Percentiles rank a stretch among this genome's conserved stretches.
Conservation (phyloP, 805 yeast genomes). For the Wickerhamiella azyma region DNA sequence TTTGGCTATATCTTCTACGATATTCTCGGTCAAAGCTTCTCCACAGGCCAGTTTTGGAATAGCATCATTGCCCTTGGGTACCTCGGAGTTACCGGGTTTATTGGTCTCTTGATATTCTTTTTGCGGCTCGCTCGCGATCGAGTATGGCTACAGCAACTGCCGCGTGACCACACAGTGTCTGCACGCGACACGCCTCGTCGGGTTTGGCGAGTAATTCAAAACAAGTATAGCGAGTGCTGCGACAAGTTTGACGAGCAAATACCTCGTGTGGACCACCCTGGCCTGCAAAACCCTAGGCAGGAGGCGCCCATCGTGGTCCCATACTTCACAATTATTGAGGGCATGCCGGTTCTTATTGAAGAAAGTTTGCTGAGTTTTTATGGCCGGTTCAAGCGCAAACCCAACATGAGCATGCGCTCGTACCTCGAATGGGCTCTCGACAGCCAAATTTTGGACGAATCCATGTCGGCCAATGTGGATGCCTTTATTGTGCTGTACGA, state of each 20-base stretch:
- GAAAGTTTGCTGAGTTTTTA: conserved; percentile 1
- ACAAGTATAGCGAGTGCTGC: background rate
- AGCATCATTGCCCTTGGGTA: conserved; percentile 69
- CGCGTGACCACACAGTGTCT: conserved; percentile 60
- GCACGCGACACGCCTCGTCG: conserved; percentile 43
- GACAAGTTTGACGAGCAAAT: conserved; percentile 3
- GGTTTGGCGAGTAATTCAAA: conserved; percentile 17
- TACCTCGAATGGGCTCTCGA: conserved; percentile 1
- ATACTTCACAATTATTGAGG: conserved; percentile 1
- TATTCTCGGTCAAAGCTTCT: conserved; percentile 48
- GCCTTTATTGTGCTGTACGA: conserved; percentile 1
- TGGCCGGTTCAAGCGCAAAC: background rate
- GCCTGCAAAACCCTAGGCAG: conserved; percentile 1
- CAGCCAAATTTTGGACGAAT: background rate
- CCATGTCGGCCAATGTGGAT: background rate
- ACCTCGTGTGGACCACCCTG: background rate
- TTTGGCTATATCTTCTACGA: conserved; percentile 68
- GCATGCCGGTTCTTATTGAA: background rate
- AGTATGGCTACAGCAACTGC: conserved; percentile 57
- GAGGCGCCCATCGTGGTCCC: conserved; percentile 1
- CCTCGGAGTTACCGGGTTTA: conserved; percentile 43
- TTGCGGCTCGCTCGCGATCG: conserved; percentile 46
- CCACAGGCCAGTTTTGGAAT: conserved; percentile 57
- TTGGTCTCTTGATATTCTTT: conserved; percentile 39
- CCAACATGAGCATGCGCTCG: background rate